Base-by-base conservation (phyloP, 495 filamentous ascomycete species). In the Opeltia flavorubescens region DNA sequence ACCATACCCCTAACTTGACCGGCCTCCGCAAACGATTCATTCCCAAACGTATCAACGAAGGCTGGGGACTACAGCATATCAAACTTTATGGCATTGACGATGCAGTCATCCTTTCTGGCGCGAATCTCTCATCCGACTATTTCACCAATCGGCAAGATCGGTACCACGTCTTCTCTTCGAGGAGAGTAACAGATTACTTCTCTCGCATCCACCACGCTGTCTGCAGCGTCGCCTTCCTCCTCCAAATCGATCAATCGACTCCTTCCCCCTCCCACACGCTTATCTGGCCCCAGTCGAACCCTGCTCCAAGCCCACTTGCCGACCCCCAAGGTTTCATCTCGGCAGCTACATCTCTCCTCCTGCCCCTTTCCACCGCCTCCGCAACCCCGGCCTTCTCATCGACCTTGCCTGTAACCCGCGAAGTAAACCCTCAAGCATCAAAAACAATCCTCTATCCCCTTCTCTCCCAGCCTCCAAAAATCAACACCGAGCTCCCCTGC, bases 21-120 rank as follows among this genome's bases (percentile, higher is more conserved):
- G 93, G 91, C 0, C 51, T 89, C 36, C 75, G 80, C 39, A 96
- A 96, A 68, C 77, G 76, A 54, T 60, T 84, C 53, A 73, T 96
- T 35, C 91, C 91, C 2, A 81, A 77, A 51, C 75, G 91, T 8
- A 86, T 96, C 58, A 99, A 99, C 55, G 91, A 99, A 61, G 91
- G 91, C 29, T 99, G 91, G 89, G 91, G 91, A 12, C 65, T 99
- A 35, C 91, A 99, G 58, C 91, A 99, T 58, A 99, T 99, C 86
- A 99, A 99, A 71, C 72, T 99, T 0, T 99, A 99, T 54, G 91
- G 93, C 0, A 64, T 95, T 34, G 91, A 99, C 50, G 88, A 96
- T 56, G 89, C 95, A 62, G 79, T 99, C 42, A 91, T 99, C 29
- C 72, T 99, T 24, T 94, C 88, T 2, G 91, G 91, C 26, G 91